Evolutionary conservation across 2,329 filamentous ascomycete species (phyloP), one percentile per base, ranked within the genome.

Genomic region (Chalara sp.): DNA sequence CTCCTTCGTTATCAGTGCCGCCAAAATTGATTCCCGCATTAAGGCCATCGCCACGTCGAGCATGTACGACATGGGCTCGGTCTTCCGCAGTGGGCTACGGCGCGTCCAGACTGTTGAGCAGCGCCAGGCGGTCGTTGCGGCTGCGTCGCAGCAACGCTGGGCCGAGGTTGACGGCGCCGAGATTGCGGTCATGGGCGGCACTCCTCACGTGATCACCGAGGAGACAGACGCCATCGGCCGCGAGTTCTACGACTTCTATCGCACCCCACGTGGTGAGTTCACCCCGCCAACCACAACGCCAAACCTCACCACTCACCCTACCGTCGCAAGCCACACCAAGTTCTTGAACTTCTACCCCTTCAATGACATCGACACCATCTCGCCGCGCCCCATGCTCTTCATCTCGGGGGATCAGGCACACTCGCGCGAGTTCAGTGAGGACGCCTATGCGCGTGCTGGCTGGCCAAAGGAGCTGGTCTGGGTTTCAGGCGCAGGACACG

Each of bases 21-120:
- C 70, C 6, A 62, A 66, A 49, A 60, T 65, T 4, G 67, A 73
- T 44, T 42, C 52, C 7, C 69, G 70, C n/a, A 67, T 73, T 55
- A 66, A 66, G 48, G 68, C 68, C 6, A 53, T 68, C 6, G 70
- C 66, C 2, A 68, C 65, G 2, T 51, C 66, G 10, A 63, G 57
- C 35, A 61, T 57, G 2, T 64, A 61, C 1, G 63, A 62, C 47
- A 53, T 7, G 5, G 31, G 41, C 8, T 21, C 12, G 10, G 8
- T 46, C 10, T 12, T 32, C 12, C 44, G 44, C 1, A 6, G 28
- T 12, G 44, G 44, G 12, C 13, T 46, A 5, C 6, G 28, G 12
- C 21, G 21, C 21, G 3, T 3, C 21, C 21, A 21, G 21, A 21
- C 21, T 3, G 21, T 21, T 21, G 21, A 12, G 31, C 11, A 32